phyloP scores from a whole-genome alignment of 1,284 basidiomycete species.

The Tylopilus orsonianus region DNA sequence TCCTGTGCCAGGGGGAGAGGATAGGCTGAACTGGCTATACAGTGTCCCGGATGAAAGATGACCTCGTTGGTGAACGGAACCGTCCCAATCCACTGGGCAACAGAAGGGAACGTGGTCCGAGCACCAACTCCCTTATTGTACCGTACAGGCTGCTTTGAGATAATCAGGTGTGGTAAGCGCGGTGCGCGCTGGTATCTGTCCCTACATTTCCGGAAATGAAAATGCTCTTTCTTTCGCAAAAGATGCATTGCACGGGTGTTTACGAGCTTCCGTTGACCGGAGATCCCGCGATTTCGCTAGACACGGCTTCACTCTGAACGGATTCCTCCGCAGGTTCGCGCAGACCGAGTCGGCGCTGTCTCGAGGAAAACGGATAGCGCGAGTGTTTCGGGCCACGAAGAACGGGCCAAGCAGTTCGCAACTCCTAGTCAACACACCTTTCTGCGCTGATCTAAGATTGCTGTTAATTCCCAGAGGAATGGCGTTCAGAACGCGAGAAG shows the following conservation, averaged over 20 bases:
- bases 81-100: slow-evolving; percentile 17
- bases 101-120: slow-evolving; percentile 11
- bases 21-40: slow-evolving; percentile 28
- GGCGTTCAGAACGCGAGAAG: slow-evolving; percentile 15
- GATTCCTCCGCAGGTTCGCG: slow-evolving; percentile 2
- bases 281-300: slow-evolving; percentile 11
- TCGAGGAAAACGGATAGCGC: neutral
- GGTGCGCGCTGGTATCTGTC: neutral
- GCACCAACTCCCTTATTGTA: slow-evolving; percentile 12
- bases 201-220: slow-evolving; percentile 24
- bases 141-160: slow-evolving; percentile 15
- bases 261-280: slow-evolving; percentile 14
- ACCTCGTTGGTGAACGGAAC: slow-evolving; percentile 7
- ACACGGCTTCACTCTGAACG: slow-evolving; percentile 4
- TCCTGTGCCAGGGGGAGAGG: slow-evolving; percentile 23
- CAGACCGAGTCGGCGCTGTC: neutral
- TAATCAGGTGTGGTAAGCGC: slow-evolving; percentile 13
- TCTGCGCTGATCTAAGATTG: slow-evolving; percentile 24
- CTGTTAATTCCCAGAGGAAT: slow-evolving; percentile 6
- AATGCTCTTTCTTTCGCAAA: slow-evolving; percentile 9
- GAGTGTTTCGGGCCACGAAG: neutral
- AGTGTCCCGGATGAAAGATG: slow-evolving; percentile 18
- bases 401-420: neutral
- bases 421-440: slow-evolving; percentile 2
- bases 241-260: slow-evolving; percentile 8